Evolutionary conservation across 306 rosid species (phyloP).

Genomic region (Abrus precatorius): DNA sequence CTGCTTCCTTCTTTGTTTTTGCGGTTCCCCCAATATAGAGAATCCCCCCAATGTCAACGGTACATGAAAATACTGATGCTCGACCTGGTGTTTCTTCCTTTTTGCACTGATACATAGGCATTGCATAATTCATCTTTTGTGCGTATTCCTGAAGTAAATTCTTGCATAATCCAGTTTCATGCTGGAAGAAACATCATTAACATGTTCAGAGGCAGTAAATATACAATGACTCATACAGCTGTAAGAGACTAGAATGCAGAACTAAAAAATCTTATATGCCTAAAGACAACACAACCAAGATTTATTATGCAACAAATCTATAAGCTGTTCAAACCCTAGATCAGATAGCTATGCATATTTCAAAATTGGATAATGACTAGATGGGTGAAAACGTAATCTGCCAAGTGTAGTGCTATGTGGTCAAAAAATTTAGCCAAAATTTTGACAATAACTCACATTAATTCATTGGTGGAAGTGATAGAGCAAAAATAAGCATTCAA

Average conservation of each 20-base stretch:
- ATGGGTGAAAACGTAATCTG: slow-evolving; percentile 22
- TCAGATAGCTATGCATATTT: background rate
- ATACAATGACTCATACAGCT: slow-evolving; percentile 23
- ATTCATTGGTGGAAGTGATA: background rate
- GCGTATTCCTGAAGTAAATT: slow-evolving; percentile 99
- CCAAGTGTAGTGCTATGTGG: background rate
- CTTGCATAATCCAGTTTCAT: slow-evolving; percentile 97
- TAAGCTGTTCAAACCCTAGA: background rate
- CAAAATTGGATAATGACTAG: background rate
- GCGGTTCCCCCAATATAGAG: slow-evolving; percentile 86
- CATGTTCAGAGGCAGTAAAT: slow-evolving; percentile 44
- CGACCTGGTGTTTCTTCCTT: slow-evolving; percentile 71
- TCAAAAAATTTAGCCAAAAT: background rate
- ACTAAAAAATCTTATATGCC: background rate
- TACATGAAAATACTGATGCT: slow-evolving; percentile 67
- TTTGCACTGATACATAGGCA: slow-evolving; percentile 78
- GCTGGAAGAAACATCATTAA: slow-evolving; percentile 62
- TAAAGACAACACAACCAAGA: slow-evolving; percentile 35
- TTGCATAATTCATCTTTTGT: slow-evolving; percentile 95
- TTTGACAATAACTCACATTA: slow-evolving; percentile 10
- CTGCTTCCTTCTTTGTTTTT: slow-evolving; percentile 93
- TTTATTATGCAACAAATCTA: background rate
- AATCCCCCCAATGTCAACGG: slow-evolving; percentile 87
- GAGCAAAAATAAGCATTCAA: background rate
- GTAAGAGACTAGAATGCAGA: slow-evolving; percentile 27